Conservation (phyloP, 257 asterid species). For the Nemophila menziesii region DNA sequence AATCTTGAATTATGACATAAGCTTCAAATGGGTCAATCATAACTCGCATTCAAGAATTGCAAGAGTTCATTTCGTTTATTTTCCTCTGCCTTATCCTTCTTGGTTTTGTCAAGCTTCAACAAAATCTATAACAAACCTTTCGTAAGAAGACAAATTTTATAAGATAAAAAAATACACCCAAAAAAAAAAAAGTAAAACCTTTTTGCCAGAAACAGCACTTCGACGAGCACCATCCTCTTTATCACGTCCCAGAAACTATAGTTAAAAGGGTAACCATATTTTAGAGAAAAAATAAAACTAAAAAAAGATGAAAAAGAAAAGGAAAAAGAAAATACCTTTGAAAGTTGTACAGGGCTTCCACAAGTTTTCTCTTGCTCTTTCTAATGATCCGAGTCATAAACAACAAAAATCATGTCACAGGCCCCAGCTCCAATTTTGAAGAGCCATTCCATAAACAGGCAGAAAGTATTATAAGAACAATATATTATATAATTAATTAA, state of each 20-base stretch:
- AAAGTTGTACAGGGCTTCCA: conserved; percentile 94
- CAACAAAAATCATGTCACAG: conserved; percentile 52
- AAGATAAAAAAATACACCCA: conserved; percentile 1
- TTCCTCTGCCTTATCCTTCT: conserved; percentile 95
- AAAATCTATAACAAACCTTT: conserved; percentile 39
- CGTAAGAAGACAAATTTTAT: not conserved
- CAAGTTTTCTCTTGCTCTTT: conserved; percentile 49
- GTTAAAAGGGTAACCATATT: conserved; percentile 2
- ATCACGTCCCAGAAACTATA: conserved; percentile 72
- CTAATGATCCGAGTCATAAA: conserved; percentile 61
- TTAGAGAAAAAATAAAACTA: conserved; percentile 6
- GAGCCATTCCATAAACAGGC: conserved; percentile 79
- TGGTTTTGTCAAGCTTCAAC: conserved; percentile 80
- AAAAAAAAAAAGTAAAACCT: conserved; percentile 29
- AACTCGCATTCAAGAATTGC: conserved; percentile 91
- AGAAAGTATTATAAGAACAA: conserved; percentile 57
- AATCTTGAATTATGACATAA: not conserved
- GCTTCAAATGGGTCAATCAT: conserved; percentile 42
- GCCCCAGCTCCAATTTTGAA: conserved; percentile 96
- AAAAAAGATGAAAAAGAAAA: conserved; percentile 2
- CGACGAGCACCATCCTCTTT: conserved; percentile 86
- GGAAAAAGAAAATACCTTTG: conserved; percentile 42
- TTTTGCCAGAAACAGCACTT: conserved; percentile 95
- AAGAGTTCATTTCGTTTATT: conserved; percentile 71
- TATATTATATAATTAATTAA: conserved; percentile 5